phyloP scores from a whole-genome alignment of 2,329 filamentous ascomycete genomes.

The Exophiala sp. region DNA sequence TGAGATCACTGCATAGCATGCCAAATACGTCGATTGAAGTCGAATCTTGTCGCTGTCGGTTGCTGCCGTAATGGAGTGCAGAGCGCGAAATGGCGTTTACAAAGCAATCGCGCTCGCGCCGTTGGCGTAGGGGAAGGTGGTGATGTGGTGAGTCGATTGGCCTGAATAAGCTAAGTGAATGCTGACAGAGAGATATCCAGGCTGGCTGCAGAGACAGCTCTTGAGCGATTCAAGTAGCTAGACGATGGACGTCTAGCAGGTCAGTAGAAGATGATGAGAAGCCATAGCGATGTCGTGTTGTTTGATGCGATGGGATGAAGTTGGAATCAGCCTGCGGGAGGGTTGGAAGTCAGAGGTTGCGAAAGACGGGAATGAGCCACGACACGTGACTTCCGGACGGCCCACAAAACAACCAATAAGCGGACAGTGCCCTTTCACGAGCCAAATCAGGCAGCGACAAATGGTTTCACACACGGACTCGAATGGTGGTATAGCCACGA shows the following conservation, averaged over 20 bases:
- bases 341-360: constrained; percentile 9
- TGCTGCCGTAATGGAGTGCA: not conserved
- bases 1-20: constrained; percentile 10
- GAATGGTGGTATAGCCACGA: not conserved
- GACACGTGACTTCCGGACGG: constrained; percentile 3
- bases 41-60: not conserved
- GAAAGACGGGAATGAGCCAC: not conserved
- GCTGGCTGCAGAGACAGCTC: constrained; percentile 45
- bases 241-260: constrained; percentile 46
- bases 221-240: constrained; percentile 41
- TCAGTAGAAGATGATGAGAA: constrained; percentile 25
- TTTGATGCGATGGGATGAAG: constrained; percentile 14
- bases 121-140: constrained; percentile 1
- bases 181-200: constrained; percentile 42
- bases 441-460: constrained; percentile 13
- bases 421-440: constrained; percentile 13
- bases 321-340: constrained; percentile 11
- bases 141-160: constrained; percentile 2
- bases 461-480: constrained; percentile 9
- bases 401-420: constrained; percentile 13
- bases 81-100: not conserved
- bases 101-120: not conserved
- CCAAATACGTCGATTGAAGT: not conserved
- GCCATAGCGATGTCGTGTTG: constrained; percentile 29
- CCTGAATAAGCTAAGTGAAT: constrained; percentile 38